A percentile compares a stretch with the other conserved stretches of the same genome.
These are phyloP conservation scores for Wickerhamiella slavikovae DNA, from an alignment of 805 yeast genomes.

Conservation along the genomic window DNA sequence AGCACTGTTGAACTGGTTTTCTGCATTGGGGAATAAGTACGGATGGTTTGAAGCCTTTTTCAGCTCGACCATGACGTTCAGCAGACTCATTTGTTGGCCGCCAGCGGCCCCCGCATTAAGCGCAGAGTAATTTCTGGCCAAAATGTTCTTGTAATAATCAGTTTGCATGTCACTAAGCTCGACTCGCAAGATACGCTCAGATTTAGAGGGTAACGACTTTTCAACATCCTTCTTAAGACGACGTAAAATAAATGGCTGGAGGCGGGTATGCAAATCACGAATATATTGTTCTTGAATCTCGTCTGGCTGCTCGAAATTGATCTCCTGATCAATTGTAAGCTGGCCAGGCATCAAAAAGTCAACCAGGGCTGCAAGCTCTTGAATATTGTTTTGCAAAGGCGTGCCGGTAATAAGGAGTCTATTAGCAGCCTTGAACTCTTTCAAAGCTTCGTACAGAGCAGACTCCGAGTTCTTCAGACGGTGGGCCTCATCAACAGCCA, in stretches of 20 bases:
- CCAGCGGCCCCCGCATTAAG: slow-evolving; percentile 67
- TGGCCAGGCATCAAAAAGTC: slow-evolving; percentile 94
- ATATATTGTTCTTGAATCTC: slow-evolving; percentile 77
- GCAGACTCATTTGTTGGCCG: slow-evolving; percentile 56
- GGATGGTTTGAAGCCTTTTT: slow-evolving; percentile 97
- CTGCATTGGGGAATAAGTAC: slow-evolving; percentile 82
- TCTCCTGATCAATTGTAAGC: slow-evolving; percentile 76
- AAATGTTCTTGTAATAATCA: slow-evolving; percentile 79
- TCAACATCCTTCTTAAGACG: slow-evolving; percentile 94
- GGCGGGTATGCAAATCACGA: slow-evolving; percentile 58
- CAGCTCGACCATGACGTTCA: slow-evolving; percentile 86
- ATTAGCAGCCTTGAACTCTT: slow-evolving; percentile 63
- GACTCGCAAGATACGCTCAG: slow-evolving; percentile 86
- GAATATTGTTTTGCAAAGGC: slow-evolving; percentile 87
- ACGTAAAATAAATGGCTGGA: slow-evolving; percentile 83
- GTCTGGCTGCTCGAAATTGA: slow-evolving; percentile 80
- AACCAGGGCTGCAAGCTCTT: slow-evolving; percentile 86
- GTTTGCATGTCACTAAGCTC: slow-evolving; percentile 92
- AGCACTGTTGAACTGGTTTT: slow-evolving; percentile 36
- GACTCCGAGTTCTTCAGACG: slow-evolving; percentile 86
- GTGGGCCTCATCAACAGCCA: slow-evolving; percentile 98
- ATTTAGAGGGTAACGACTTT: slow-evolving; percentile 85
- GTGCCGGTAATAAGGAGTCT: slow-evolving; percentile 91
- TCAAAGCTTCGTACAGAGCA: slow-evolving; percentile 73
- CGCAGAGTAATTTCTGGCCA: slow-evolving; percentile 82